Conservation (phyloP, 352 stramenopile species). For the Vaucheria bursata region DNA sequence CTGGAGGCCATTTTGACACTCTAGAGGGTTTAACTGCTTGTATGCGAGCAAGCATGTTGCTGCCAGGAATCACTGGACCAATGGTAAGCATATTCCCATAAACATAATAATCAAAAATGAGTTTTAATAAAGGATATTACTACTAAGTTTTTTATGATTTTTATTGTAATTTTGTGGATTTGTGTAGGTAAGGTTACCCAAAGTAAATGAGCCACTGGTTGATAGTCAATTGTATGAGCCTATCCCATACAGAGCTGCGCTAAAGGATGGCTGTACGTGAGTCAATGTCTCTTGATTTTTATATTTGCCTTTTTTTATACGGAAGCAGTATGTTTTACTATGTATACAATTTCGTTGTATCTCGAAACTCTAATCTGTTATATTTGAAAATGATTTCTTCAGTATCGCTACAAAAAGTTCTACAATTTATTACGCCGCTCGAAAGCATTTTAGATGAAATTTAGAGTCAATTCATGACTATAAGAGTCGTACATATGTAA, state of each 20-base stretch:
- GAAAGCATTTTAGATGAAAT: too few relatives aligned
- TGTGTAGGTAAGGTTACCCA: constrained; percentile 28
- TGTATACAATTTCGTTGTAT: too few relatives aligned
- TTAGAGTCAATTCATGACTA: too few relatives aligned
- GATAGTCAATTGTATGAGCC: constrained; percentile 65
- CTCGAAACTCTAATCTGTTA: too few relatives aligned
- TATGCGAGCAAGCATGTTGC: constrained; percentile 63
- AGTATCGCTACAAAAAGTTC: too few relatives aligned
- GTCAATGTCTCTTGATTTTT: neutral
- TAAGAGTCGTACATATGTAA: too few relatives aligned
- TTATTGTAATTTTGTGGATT: too few relatives aligned
- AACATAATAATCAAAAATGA: neutral
- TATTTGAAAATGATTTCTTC: too few relatives aligned
- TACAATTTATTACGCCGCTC: too few relatives aligned
- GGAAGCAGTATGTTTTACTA: too few relatives aligned
- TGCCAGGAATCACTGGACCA: constrained; percentile 66
- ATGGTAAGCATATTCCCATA: constrained; percentile 61
- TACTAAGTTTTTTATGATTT: neutral
- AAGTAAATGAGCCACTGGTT: constrained; percentile 33
- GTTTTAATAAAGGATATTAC: too few relatives aligned
- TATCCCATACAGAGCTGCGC: constrained; percentile 60
- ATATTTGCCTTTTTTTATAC: too few relatives aligned
- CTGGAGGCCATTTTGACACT: constrained; percentile 57
- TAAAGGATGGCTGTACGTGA: constrained; percentile 52
- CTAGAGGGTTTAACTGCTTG: constrained; percentile 58